Evolutionary conservation across 495 filamentous ascomycete genomes (phyloP), one percentile per base, ranked within the genome.

Genomic region (Neurospora tetraspora): DNA sequence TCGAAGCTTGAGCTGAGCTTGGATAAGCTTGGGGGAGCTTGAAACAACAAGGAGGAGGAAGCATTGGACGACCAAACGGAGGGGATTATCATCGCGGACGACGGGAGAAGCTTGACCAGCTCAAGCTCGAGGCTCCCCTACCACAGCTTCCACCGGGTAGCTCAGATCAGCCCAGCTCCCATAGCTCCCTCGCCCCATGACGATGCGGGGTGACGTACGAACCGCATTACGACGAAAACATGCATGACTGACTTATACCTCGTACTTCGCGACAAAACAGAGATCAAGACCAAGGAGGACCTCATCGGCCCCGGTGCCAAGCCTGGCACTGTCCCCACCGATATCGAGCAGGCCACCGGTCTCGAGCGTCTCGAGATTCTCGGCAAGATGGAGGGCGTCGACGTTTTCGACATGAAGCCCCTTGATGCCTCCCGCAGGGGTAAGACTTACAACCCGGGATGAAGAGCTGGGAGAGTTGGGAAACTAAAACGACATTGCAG

Each of bases 341-440:
- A 99, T 83, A 80, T 94, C 80, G 92, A 97, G 78, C 96, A 99
- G 82, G 85, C 95, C 61, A 98, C 96, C 75, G 96, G 96, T 89
- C 87, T 99, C 70, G 96, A 99, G 87, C 95, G 96, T 85, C 89
- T 99, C 78, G 96, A 99, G 83, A 94, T 99, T 78, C 86, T 98
- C 83, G 96, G 96, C 83, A 99, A 99, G 89, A 97, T 98, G 91
- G 92, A 98, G 86, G 93, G 96, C 76, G 87, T 99, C 74, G 96
- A 99, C 82, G 87, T 98, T 80, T 99, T 98, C 85, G 96, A 99
- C 83, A 97, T 97, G 94, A 91, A 90, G 83, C 96, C 96, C 61
- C 87, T 99, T 75, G 94, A 97, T 85, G 88, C 96, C 42, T 94
- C 91, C 76, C 89, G 79, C 70, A 43, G 59, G 43, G 96, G 73